phyloP scores from a whole-genome alignment of 768 basidiomycete genomes.

The Cystobasidium ongulense region DNA sequence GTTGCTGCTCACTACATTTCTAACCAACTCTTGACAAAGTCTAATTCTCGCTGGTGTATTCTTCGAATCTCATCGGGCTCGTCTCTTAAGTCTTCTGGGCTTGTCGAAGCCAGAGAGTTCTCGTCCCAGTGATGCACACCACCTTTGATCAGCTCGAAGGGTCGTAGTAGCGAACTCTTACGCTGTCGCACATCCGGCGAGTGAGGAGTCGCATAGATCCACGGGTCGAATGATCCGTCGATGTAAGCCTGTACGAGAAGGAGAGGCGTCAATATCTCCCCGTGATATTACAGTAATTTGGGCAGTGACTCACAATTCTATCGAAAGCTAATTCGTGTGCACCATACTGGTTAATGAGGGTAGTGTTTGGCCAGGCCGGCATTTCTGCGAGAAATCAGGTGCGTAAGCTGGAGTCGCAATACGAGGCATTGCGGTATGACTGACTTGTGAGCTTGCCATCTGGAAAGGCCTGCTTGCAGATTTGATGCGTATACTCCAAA shows the following conservation, averaged over 20 bases:
- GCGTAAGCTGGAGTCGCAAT: slow-evolving; percentile 42
- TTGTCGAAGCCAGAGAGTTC: slow-evolving; percentile 55
- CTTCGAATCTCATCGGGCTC: slow-evolving; percentile 63
- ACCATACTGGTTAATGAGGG: slow-evolving; percentile 37
- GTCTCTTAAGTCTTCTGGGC: slow-evolving; percentile 52
- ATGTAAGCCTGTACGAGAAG: slow-evolving; percentile 36
- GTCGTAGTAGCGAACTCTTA: slow-evolving; percentile 61
- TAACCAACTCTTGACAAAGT: slow-evolving; percentile 71
- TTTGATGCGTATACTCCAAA: slow-evolving; percentile 61
- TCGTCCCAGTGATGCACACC: slow-evolving; percentile 58
- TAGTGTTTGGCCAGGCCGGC: slow-evolving; percentile 27
- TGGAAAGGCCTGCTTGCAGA: slow-evolving; percentile 56
- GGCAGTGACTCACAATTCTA: slow-evolving; percentile 1
- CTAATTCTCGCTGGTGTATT: slow-evolving; percentile 71
- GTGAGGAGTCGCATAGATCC: slow-evolving; percentile 40
- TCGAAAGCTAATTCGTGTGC: slow-evolving; percentile 19
- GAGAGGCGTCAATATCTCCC: background rate
- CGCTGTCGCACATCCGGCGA: slow-evolving; percentile 53
- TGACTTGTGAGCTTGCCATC: slow-evolving; percentile 32
- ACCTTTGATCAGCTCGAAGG: slow-evolving; percentile 79
- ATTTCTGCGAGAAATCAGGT: slow-evolving; percentile 26
- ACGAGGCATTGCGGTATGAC: background rate
- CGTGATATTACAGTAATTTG: background rate
- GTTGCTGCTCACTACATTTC: slow-evolving; percentile 22
- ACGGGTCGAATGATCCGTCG: slow-evolving; percentile 39